Evolutionary conservation across 768 basidiomycete genomes (phyloP).

Genomic region (Piloderma croceum): DNA sequence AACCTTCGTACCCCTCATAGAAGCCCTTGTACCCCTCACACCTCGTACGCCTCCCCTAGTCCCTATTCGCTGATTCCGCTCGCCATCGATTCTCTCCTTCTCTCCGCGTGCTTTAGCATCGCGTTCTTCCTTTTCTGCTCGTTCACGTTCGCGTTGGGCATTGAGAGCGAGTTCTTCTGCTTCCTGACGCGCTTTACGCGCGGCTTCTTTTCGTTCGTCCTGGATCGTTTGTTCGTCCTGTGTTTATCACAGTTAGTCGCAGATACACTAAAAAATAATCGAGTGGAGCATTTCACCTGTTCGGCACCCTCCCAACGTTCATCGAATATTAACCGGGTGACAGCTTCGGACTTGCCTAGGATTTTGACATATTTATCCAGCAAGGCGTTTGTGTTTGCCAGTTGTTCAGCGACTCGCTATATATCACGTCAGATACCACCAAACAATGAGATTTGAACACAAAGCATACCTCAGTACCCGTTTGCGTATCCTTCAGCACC

Average conservation of each 20-base stretch:
- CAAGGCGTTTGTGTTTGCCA: slow-evolving; percentile 67
- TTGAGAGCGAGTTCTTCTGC: slow-evolving; percentile 40
- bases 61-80: slow-evolving; percentile 14
- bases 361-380: slow-evolving; percentile 71
- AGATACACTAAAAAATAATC: neutral
- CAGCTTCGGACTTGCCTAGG: slow-evolving; percentile 63
- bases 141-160: slow-evolving; percentile 39
- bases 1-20: slow-evolving; percentile 47
- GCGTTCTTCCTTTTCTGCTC: slow-evolving; percentile 44
- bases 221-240: slow-evolving; percentile 37
- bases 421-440: slow-evolving; percentile 1
- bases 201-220: slow-evolving; percentile 36
- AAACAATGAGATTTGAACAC: neutral
- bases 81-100: slow-evolving; percentile 42
- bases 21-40: slow-evolving; percentile 67
- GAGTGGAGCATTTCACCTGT: slow-evolving; percentile 38
- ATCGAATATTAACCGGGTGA: slow-evolving; percentile 66
- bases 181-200: slow-evolving; percentile 36
- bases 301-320: slow-evolving; percentile 73
- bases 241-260: slow-evolving; percentile 41
- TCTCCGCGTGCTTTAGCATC: slow-evolving; percentile 38
- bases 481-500: slow-evolving; percentile 55
- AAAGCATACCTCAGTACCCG: slow-evolving; percentile 61
- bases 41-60: slow-evolving; percentile 57
- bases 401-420: slow-evolving; percentile 60